A percentile compares a stretch with the other conserved stretches of the same genome.
These are phyloP conservation scores for Meyerozyma guilliermondii DNA, from an alignment of 1,139 yeast genomes.

Conservation along the genomic window DNA sequence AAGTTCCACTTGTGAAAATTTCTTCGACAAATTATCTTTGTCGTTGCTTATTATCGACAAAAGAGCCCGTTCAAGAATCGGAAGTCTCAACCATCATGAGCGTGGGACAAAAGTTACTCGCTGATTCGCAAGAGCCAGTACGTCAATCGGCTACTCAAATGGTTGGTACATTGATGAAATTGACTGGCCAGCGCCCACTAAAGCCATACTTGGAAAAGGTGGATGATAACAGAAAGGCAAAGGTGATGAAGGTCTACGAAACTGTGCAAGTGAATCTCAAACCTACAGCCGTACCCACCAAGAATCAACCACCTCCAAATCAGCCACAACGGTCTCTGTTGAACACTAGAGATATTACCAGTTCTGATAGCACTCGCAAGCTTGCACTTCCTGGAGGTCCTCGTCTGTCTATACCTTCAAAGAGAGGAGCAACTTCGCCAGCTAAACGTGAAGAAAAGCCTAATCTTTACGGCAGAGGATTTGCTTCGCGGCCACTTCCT, in stretches of 20 bases:
- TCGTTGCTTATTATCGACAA: conserved; percentile 55
- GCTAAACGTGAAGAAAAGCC: conserved; percentile 40
- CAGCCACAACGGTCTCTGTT: conserved; percentile 5
- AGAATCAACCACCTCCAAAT: conserved; percentile 1
- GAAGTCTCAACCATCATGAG: conserved; percentile 59
- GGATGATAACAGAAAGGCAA: conserved; percentile 68
- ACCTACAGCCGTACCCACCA: conserved; percentile 4
- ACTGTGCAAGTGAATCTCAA: conserved; percentile 50
- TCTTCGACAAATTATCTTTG: conserved; percentile 63
- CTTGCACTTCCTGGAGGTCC: conserved; percentile 3
- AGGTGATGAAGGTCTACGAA: conserved; percentile 58
- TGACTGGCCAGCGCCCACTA: conserved; percentile 70
- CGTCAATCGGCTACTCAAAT: conserved; percentile 76
- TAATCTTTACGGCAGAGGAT: conserved; percentile 28
- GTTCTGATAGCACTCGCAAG: conserved; percentile 6
- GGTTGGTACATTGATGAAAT: conserved; percentile 78
- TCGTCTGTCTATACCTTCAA: conserved; percentile 46
- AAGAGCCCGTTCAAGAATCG: conserved; percentile 41
- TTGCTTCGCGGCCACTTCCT: conserved; percentile 34
- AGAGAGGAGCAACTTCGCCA: conserved; percentile 65
- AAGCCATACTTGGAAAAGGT: conserved; percentile 56
- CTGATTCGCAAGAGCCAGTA: conserved; percentile 83
- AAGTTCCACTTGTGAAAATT: conserved; percentile 79
- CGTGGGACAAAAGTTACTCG: conserved; percentile 53
- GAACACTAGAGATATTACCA: conserved; percentile 8